Base-by-base conservation (phyloP, 345 rosid genomes). In the Bruguiera sexangula region DNA sequence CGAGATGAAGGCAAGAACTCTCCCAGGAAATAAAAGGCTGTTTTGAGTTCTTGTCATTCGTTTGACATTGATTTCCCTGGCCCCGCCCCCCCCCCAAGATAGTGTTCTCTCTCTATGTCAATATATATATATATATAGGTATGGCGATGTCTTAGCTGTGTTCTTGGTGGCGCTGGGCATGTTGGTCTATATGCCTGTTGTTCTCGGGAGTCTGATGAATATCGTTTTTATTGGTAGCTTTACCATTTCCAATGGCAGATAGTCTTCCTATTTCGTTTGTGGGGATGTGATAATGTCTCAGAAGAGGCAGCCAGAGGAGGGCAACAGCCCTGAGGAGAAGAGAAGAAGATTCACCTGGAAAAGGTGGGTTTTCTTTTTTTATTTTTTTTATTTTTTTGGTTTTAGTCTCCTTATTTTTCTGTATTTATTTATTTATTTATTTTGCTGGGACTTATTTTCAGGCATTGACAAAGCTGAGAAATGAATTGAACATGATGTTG, bases 261-360 rank as follows among this genome's bases (percentile, higher is more conserved):
- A 27, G 51, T 37, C 62, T 68, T 71, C 20, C 70, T 65, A 56
- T 43, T 58, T 65, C 29, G 63, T 22, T 39, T 32, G 52, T 53
- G 19, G 19, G 52, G 66, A 43, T 51, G 9, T 63, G 63, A 76
- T 70, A 72, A 94, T 94, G 98, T 85, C 99, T 50, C 92, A 89
- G 73, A 95, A 95, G 81, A 87, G 97, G 77, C 93, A 88, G 55
- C 84, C 83, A 57, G 99, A 95, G 18, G 89, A 86, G 43, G 85
- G 83, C 6, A 69, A 69, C 69, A 70, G 68, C 71, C 81, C 84
- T 0, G 96, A 86, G 50, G 92, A 88, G 67, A 95, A 95, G 85
- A 87, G 91, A 62, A 75, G 96, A 66, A 87, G 85, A 76, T 72
- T 76, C 54, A 31, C 82, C 66, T 85, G 86, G 65, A 85, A 71